These are phyloP conservation scores for Phoma sp. DNA, from an alignment of 2,329 filamentous ascomycete genomes.

Conservation along the genomic window DNA sequence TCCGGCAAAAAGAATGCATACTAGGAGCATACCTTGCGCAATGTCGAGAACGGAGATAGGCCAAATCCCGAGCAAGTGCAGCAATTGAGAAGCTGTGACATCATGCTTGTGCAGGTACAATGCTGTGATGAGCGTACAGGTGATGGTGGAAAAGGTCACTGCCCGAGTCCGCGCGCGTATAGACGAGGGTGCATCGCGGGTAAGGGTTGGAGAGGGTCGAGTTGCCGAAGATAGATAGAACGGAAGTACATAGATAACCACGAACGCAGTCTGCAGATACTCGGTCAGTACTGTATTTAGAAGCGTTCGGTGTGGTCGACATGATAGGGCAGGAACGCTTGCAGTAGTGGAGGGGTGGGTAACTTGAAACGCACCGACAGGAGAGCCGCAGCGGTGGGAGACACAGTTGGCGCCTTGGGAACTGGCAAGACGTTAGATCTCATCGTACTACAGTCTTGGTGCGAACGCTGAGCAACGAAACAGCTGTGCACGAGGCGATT, in stretches of 20 bases:
- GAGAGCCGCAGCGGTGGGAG: constrained; percentile 42
- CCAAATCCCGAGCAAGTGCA: constrained; percentile 81
- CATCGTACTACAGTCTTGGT: constrained; percentile 13
- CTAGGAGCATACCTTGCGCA: constrained; percentile 69
- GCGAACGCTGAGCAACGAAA: constrained; percentile 19
- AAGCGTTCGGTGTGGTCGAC: constrained; percentile 13
- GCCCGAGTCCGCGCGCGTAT: constrained; percentile 85
- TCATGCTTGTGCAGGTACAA: constrained; percentile 66
- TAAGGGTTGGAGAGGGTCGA: constrained; percentile 77
- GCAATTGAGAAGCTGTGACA: constrained; percentile 57
- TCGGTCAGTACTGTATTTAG: constrained; percentile 30
- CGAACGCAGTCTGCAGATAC: constrained; percentile 71
- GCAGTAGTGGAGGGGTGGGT: constrained; percentile 25
- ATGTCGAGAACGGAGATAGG: constrained; percentile 72
- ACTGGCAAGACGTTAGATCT: constrained; percentile 44
- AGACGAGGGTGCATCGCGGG: constrained; percentile 85
- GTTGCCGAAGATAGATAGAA: constrained; percentile 85
- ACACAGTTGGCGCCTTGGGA: constrained; percentile 45
- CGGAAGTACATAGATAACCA: constrained; percentile 85
- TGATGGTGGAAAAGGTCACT: constrained; percentile 75
- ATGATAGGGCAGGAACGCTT: constrained; percentile 34
- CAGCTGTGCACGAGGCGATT: constrained; percentile 15
- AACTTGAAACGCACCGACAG: constrained; percentile 48
- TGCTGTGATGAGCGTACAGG: constrained; percentile 71
- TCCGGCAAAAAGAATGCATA: constrained; percentile 78